Percentiles rank a stretch among this genome's conserved stretches.
These are phyloP conservation scores for Trypanosoma avium DNA, from an alignment of 208 protist species.

Conservation along the genomic window DNA sequence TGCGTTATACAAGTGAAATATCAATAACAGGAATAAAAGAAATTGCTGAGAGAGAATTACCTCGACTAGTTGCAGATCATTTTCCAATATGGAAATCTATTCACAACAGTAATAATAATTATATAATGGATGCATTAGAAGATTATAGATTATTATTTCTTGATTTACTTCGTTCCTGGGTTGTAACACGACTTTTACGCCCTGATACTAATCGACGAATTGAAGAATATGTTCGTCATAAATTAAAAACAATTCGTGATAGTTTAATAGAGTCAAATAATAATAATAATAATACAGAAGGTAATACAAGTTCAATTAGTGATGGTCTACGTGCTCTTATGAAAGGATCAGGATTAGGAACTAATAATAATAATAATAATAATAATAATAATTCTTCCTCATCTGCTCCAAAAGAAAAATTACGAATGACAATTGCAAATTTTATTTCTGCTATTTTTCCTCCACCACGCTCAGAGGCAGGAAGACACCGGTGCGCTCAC, in stretches of 20 bases:
- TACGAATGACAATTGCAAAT: constrained; percentile 44
- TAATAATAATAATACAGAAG: not conserved
- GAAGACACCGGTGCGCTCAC: constrained; percentile 55
- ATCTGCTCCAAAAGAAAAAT: constrained; percentile 30
- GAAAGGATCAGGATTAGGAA: not conserved
- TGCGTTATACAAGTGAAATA: constrained; percentile 40
- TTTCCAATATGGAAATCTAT: constrained; percentile 37
- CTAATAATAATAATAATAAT: no score
- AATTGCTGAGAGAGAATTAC: constrained; percentile 45
- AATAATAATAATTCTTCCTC: not conserved
- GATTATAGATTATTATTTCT: constrained; percentile 57
- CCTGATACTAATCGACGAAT: constrained; percentile 52
- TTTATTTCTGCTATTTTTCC: constrained; percentile 75
- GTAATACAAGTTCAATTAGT: not conserved
- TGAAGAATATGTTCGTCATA: constrained; percentile 60
- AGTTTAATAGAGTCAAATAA: constrained; percentile 20
- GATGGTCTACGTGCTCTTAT: constrained; percentile 19
- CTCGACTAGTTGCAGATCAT: constrained; percentile 54
- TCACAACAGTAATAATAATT: constrained; percentile 12
- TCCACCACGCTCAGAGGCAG: constrained; percentile 22
- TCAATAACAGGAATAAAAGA: constrained; percentile 19
- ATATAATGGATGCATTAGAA: constrained; percentile 47
- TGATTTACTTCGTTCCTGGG: constrained; percentile 67
- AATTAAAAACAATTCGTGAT: constrained; percentile 47
- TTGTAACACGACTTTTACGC: constrained; percentile 29